Conservation (phyloP, 2,329 filamentous ascomycete genomes). For the Drechslera avenae region DNA sequence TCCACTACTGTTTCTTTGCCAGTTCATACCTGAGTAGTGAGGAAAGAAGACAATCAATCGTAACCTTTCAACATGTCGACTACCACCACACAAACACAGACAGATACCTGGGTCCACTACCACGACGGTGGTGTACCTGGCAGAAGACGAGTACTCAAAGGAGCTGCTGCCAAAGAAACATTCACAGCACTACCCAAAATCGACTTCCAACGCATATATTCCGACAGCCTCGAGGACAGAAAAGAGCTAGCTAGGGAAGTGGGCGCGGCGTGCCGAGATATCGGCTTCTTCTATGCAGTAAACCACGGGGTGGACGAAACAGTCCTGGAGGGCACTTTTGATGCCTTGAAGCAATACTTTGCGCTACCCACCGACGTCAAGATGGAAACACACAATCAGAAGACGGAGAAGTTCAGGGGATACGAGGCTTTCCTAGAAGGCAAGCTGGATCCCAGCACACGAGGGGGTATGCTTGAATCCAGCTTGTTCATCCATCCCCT, state of each 20-base stretch:
- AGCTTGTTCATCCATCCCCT: too few relatives aligned
- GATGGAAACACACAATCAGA: conserved; percentile 46
- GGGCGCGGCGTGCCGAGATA: conserved; percentile 39
- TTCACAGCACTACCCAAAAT: conserved; percentile 39
- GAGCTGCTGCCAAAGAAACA: conserved; percentile 29
- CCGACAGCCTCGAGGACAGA: conserved; percentile 27
- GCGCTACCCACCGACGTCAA: conserved; percentile 38
- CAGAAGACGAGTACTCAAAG: conserved; percentile 32
- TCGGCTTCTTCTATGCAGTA: conserved; percentile 44
- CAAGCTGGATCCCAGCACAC: conserved; percentile 42
- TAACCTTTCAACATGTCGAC: conserved; percentile 14
- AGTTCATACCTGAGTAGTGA: neutral
- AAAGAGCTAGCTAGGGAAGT: conserved; percentile 38
- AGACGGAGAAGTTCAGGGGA: conserved; percentile 43
- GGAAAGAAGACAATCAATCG: neutral
- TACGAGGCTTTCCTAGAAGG: conserved; percentile 47
- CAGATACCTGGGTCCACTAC: conserved; percentile 34
- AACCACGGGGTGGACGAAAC: conserved; percentile 39
- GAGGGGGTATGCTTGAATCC: conserved; percentile 31
- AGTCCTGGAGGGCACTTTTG: conserved; percentile 37
- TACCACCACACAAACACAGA: conserved; percentile 19
- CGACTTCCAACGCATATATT: conserved; percentile 39
- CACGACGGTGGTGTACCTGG: conserved; percentile 40
- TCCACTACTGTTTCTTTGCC: neutral
- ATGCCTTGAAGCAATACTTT: conserved; percentile 40